Conservation (phyloP, 2,329 filamentous ascomycete genomes). For the Botrytis sinoallii region DNA sequence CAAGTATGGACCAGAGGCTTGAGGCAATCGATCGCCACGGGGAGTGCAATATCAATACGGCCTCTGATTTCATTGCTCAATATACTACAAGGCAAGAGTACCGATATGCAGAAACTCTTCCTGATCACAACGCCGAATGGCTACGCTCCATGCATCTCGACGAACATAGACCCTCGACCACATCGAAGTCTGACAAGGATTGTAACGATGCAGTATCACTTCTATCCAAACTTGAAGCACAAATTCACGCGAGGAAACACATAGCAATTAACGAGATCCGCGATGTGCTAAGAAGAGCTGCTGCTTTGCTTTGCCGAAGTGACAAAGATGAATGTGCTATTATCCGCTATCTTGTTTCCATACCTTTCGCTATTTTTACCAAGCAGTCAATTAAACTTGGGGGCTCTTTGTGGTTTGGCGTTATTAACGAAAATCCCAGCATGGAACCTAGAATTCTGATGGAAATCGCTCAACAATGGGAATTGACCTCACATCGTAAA, state of each 20-base stretch:
- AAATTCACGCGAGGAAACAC: slow-evolving; percentile 64
- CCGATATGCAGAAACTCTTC: slow-evolving; percentile 74
- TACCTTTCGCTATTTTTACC: slow-evolving; percentile 89
- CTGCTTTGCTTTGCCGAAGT: slow-evolving; percentile 78
- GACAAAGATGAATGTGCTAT: slow-evolving; percentile 73
- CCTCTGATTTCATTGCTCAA: slow-evolving; percentile 93
- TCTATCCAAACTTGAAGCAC: slow-evolving; percentile 69
- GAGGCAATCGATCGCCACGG: slow-evolving; percentile 75
- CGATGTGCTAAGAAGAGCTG: slow-evolving; percentile 78
- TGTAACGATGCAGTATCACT: slow-evolving; percentile 60
- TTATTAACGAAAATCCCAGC: slow-evolving; percentile 91
- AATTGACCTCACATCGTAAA: slow-evolving; percentile 72
- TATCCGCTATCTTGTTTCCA: slow-evolving; percentile 82
- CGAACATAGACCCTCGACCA: slow-evolving; percentile 42
- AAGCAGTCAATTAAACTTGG: slow-evolving; percentile 95
- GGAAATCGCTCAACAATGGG: slow-evolving; percentile 89
- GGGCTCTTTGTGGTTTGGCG: slow-evolving; percentile 91
- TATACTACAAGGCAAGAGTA: slow-evolving; percentile 98
- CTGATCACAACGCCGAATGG: slow-evolving; percentile 66
- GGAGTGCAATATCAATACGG: slow-evolving; percentile 77
- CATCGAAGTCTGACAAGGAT: slow-evolving; percentile 51
- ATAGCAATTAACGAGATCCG: slow-evolving; percentile 73
- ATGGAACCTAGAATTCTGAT: slow-evolving; percentile 83
- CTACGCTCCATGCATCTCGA: slow-evolving; percentile 57
- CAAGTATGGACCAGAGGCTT: slow-evolving; percentile 79